A percentile compares a stretch with the other conserved stretches of the same genome.
These are phyloP conservation scores for Hypomyces rosellus DNA, from an alignment of 2,329 filamentous ascomycete genomes.

Conservation along the genomic window DNA sequence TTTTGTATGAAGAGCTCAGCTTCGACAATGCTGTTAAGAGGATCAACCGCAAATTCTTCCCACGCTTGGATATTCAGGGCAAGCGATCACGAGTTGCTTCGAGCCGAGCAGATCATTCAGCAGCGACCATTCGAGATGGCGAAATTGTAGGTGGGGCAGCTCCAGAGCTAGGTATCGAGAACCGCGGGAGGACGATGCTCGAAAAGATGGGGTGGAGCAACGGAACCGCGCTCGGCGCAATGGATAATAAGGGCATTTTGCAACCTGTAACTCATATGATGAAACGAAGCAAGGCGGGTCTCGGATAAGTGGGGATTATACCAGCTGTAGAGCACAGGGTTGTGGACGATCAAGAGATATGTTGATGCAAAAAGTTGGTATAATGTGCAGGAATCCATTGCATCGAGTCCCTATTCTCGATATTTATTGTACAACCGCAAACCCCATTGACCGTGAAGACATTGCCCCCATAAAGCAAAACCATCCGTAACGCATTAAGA, in stretches of 20 bases:
- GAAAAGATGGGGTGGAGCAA: constrained; percentile 97
- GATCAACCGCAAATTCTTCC: constrained; percentile 50
- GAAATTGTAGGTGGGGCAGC: constrained; percentile 82
- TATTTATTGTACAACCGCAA: constrained; percentile 67
- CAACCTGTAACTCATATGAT: constrained; percentile 82
- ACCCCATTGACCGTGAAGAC: constrained; percentile 66
- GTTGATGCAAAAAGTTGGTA: constrained; percentile 18
- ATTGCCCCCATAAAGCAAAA: constrained; percentile 60
- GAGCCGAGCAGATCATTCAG: constrained; percentile 15
- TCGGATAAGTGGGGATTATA: constrained; percentile 42
- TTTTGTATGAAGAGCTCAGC: constrained; percentile 50
- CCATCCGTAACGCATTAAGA: constrained; percentile 73
- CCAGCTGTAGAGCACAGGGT: not conserved
- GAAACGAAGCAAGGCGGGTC: constrained; percentile 76
- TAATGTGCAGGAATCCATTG: constrained; percentile 59
- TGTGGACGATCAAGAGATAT: not conserved
- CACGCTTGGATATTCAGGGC: constrained; percentile 39
- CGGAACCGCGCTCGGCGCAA: constrained; percentile 75
- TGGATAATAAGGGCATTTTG: constrained; percentile 81
- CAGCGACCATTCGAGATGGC: constrained; percentile 63
- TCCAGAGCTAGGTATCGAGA: constrained; percentile 74
- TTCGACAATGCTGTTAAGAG: constrained; percentile 43
- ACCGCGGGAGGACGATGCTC: constrained; percentile 78
- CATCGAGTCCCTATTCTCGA: constrained; percentile 56
- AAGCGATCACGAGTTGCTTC: constrained; percentile 28